A percentile compares a stretch with the other conserved stretches of the same genome.
Conservation (phyloP, 345 rosid species). For the Corchorus capsularis region DNA sequence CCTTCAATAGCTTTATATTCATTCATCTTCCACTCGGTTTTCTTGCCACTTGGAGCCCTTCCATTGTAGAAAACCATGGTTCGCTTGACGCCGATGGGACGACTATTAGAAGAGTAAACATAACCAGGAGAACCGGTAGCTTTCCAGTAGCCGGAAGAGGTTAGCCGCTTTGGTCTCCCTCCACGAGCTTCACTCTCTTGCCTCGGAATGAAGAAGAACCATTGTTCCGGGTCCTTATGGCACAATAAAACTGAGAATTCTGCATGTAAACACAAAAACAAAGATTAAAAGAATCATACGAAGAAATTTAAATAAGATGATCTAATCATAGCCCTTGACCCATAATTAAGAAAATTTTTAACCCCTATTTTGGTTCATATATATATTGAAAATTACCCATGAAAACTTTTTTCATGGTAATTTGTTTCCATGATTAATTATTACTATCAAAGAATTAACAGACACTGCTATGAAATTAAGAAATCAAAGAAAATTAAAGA, state of each 20-base stretch:
- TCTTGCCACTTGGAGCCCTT: conserved; percentile 46
- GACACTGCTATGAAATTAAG: neutral
- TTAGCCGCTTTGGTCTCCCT: conserved; percentile 46
- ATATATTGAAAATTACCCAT: no score
- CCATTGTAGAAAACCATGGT: conserved; percentile 54
- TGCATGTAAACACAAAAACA: conserved; percentile 17
- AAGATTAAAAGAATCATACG: neutral
- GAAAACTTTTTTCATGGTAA: no score
- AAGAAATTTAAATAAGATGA: neutral
- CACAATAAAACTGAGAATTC: conserved; percentile 34
- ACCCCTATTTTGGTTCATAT: no score
- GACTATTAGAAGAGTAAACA: conserved; percentile 35
- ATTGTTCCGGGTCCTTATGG: conserved; percentile 42
- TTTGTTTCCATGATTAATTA: no score
- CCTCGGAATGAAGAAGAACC: conserved; percentile 54
- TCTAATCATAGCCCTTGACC: no score
- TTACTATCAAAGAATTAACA: no score
- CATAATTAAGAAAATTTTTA: no score
- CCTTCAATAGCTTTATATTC: conserved; percentile 40
- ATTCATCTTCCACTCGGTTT: conserved; percentile 57
- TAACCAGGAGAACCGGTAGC: conserved; percentile 46
- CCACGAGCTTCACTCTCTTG: conserved; percentile 44
- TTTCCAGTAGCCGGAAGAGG: conserved; percentile 47
- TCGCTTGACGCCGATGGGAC: conserved; percentile 39
- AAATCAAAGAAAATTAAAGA: neutral